These are phyloP conservation scores for Gamsiella multidivaricata DNA, from an alignment of 192 early-diverging fungal genomes.

Conservation along the genomic window DNA sequence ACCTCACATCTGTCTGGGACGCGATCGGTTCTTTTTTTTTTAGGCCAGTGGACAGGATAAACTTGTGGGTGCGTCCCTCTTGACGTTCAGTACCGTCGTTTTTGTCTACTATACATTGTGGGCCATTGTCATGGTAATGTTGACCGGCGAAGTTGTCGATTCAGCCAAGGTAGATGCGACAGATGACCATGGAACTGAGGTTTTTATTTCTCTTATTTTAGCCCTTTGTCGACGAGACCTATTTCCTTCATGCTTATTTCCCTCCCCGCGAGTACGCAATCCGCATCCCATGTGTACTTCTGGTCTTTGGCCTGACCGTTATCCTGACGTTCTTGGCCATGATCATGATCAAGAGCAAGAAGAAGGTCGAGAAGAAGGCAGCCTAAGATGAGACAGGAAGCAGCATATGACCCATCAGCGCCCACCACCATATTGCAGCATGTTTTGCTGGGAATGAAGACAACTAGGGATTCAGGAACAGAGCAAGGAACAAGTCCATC, in stretches of 20 bases:
- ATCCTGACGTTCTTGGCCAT: constrained; percentile 83
- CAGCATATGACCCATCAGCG: background rate
- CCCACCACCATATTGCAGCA: too few relatives aligned
- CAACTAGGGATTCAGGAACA: background rate
- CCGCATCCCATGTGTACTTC: constrained; percentile 82
- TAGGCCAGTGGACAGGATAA: constrained; percentile 74
- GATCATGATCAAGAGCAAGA: constrained; percentile 84
- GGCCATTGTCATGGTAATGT: constrained; percentile 84
- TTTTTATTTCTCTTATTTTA: constrained; percentile 22
- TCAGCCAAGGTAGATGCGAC: too few relatives aligned
- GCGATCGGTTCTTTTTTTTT: background rate
- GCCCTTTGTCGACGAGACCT: constrained; percentile 86
- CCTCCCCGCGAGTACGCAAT: constrained; percentile 89
- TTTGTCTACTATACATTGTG: constrained; percentile 93
- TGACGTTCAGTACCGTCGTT: constrained; percentile 75
- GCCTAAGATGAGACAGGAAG: constrained; percentile 51
- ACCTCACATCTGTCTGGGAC: background rate
- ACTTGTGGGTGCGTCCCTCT: constrained; percentile 79
- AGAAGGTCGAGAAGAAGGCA: constrained; percentile 79
- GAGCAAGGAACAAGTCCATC: background rate
- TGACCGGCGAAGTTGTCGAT: too few relatives aligned
- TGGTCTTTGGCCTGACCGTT: constrained; percentile 81
- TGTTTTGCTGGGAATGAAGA: too few relatives aligned
- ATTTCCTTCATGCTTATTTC: constrained; percentile 81
- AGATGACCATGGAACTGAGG: too few relatives aligned